Evolutionary conservation across 768 basidiomycete species (phyloP).

Genomic region (Mycena chlorophos): DNA sequence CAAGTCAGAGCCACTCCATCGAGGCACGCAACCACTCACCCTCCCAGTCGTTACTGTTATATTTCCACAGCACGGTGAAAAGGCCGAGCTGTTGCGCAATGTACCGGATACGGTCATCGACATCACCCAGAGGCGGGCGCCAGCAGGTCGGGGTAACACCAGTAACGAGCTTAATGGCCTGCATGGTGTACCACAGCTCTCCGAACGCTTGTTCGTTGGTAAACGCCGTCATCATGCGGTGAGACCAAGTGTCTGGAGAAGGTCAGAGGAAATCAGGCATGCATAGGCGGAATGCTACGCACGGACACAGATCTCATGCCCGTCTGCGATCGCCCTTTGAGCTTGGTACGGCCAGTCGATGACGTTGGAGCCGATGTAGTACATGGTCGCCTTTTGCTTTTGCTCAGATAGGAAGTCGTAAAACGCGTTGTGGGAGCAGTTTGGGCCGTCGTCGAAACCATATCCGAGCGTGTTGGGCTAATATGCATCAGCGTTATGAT

Average conservation of each 20-base stretch:
- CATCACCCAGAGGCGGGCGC: slow-evolving; percentile 36
- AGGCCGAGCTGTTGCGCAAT: slow-evolving; percentile 14
- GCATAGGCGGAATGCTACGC: slow-evolving; percentile 30
- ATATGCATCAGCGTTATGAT: neutral
- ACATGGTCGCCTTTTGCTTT: slow-evolving; percentile 66
- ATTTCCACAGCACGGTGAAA: slow-evolving; percentile 70
- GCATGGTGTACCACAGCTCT: slow-evolving; percentile 68
- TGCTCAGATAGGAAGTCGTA: slow-evolving; percentile 53
- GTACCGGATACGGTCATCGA: slow-evolving; percentile 21
- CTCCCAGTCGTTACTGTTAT: slow-evolving; percentile 74
- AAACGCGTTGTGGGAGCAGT: slow-evolving; percentile 64
- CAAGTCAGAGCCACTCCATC: neutral
- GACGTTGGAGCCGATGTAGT: slow-evolving; percentile 61
- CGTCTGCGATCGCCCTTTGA: slow-evolving; percentile 51
- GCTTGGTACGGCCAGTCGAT: slow-evolving; percentile 58
- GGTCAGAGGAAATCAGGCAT: neutral
- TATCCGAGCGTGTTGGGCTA: slow-evolving; percentile 59
- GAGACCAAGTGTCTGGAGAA: slow-evolving; percentile 51
- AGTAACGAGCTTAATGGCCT: slow-evolving; percentile 53
- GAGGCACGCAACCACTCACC: neutral
- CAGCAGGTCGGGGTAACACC: slow-evolving; percentile 63
- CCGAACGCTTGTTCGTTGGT: slow-evolving; percentile 69
- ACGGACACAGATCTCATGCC: slow-evolving; percentile 62
- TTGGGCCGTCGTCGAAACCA: slow-evolving; percentile 66
- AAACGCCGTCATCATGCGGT: slow-evolving; percentile 59